Percentiles rank a stretch among this genome's conserved stretches.
Conservation (phyloP, 2,329 filamentous ascomycete genomes). For the Colletotrichum eleusines region DNA sequence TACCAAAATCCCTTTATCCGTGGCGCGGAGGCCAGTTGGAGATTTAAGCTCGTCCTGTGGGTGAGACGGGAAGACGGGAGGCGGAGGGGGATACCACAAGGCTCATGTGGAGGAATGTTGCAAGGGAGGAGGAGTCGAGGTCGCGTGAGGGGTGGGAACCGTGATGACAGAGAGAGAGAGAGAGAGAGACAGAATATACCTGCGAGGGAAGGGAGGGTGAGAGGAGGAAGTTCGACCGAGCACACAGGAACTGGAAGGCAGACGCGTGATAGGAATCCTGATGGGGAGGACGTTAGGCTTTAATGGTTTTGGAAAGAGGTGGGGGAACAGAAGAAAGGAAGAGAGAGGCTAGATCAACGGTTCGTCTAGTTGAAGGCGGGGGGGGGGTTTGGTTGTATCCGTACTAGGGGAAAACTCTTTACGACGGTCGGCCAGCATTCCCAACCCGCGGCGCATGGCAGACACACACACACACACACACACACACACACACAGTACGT, state of each 20-base stretch:
- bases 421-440: slow-evolving; percentile 8
- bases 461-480: neutral
- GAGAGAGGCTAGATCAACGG: slow-evolving; percentile 12
- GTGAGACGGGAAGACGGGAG: slow-evolving; percentile 11
- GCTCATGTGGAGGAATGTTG: slow-evolving; percentile 26
- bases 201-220: too few species aligned
- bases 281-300: slow-evolving; percentile 32
- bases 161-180: slow-evolving; percentile 1
- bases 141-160: slow-evolving; percentile 12
- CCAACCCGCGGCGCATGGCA: slow-evolving; percentile 21
- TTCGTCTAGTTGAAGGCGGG: neutral
- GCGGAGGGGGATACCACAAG: slow-evolving; percentile 16
- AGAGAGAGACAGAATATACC: too few species aligned
- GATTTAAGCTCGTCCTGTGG: slow-evolving; percentile 18
- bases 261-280: slow-evolving; percentile 1
- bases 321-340: neutral
- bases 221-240: neutral
- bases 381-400: neutral
- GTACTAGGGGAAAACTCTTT: slow-evolving; percentile 12
- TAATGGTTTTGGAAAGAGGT: slow-evolving; percentile 23
- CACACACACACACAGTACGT: too few species aligned
- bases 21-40: neutral
- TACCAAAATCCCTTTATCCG: neutral
- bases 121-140: neutral
- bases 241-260: neutral